Conservation (phyloP, 441 rosid species). For the Pelargonium fulgidum region DNA sequence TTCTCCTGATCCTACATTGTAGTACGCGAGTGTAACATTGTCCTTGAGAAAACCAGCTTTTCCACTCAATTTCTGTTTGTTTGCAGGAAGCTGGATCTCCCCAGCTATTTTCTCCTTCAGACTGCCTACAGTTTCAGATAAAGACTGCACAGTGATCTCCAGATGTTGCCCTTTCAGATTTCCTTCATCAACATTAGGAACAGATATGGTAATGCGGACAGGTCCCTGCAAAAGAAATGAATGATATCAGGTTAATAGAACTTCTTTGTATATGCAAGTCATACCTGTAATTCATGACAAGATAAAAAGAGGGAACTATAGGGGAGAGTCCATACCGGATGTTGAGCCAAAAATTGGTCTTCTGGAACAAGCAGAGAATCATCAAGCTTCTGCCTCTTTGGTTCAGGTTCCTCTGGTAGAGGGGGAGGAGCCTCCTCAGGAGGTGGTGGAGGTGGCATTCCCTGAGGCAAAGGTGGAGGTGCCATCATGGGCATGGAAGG, state of each 20-base stretch:
- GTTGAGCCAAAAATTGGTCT: slow-evolving; percentile 79
- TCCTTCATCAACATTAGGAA: slow-evolving; percentile 82
- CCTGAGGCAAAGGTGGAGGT: slow-evolving; percentile 71
- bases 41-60: slow-evolving; percentile 95
- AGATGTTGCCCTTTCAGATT: slow-evolving; percentile 69
- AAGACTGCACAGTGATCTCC: slow-evolving; percentile 71
- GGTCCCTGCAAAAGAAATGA: slow-evolving; percentile 52
- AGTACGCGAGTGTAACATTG: slow-evolving; percentile 86
- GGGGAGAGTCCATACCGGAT: slow-evolving; percentile 43
- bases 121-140: slow-evolving; percentile 80
- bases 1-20: slow-evolving; percentile 74
- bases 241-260: neutral
- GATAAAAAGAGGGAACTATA: slow-evolving; percentile 4
- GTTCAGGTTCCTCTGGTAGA: slow-evolving; percentile 93
- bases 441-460: slow-evolving; percentile 91
- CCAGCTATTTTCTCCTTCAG: slow-evolving; percentile 97
- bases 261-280: neutral
- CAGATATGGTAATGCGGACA: slow-evolving; percentile 52
- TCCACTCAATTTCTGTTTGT: slow-evolving; percentile 96
- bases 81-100: slow-evolving; percentile 84
- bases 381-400: slow-evolving; percentile 81
- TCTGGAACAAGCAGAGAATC: slow-evolving; percentile 75
- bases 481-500: slow-evolving; percentile 60
- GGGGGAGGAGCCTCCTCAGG: slow-evolving; percentile 95
- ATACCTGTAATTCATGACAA: neutral